These are phyloP conservation scores for Ustilago cynodontis DNA, from an alignment of 1,284 basidiomycete species.

Conservation along the genomic window DNA sequence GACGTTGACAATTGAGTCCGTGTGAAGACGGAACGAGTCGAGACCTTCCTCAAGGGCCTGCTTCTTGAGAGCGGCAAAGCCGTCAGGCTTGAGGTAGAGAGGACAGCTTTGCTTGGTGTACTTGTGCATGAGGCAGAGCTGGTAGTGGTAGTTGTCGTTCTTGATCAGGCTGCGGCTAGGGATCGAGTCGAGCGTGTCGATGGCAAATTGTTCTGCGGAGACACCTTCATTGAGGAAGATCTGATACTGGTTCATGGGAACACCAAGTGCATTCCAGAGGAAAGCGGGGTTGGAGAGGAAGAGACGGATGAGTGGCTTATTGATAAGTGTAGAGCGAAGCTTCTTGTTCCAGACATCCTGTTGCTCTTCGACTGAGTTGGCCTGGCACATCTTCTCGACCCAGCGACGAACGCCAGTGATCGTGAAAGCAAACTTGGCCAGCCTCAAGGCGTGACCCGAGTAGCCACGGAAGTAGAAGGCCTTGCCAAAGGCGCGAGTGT, in stretches of 20 bases:
- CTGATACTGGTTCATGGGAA: conserved; percentile 81
- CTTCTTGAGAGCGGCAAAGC: conserved; percentile 76
- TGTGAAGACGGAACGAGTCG: conserved; percentile 81
- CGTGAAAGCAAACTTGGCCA: conserved; percentile 77
- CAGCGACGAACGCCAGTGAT: conserved; percentile 76
- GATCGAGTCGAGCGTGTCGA: conserved; percentile 69
- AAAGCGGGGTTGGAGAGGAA: conserved; percentile 75
- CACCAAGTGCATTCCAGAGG: conserved; percentile 85
- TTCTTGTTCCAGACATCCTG: conserved; percentile 77
- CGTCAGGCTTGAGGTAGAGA: conserved; percentile 78
- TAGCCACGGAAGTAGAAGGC: conserved; percentile 83
- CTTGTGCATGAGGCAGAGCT: conserved; percentile 75
- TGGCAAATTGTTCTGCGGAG: conserved; percentile 66
- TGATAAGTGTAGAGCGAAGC: conserved; percentile 78
- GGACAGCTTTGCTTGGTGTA: conserved; percentile 81
- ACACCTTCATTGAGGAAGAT: conserved; percentile 78
- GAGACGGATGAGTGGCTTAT: conserved; percentile 75
- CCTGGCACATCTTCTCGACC: conserved; percentile 76
- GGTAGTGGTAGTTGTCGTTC: conserved; percentile 69
- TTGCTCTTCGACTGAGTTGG: conserved; percentile 76
- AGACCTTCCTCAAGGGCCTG: conserved; percentile 73
- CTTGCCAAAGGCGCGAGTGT: conserved; percentile 76
- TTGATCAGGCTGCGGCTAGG: conserved; percentile 59
- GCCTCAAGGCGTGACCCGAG: conserved; percentile 75
- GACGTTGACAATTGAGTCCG: conserved; percentile 81